phyloP scores from a whole-genome alignment of 1,139 yeast species.

The Candida glucosophila region DNA sequence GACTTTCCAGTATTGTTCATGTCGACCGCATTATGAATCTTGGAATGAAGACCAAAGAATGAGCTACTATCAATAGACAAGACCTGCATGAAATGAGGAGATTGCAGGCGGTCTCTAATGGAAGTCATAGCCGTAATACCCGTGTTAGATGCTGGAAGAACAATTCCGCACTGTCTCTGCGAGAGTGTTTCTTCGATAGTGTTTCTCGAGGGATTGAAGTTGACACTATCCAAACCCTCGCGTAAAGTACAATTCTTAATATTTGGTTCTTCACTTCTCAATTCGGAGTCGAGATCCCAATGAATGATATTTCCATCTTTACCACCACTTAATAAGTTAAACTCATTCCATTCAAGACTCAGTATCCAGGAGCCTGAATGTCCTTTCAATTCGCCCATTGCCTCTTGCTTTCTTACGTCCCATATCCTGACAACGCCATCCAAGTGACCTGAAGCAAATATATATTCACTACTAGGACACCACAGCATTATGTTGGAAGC shows the following conservation, averaged over 20 bases:
- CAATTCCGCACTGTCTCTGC: slow-evolving; percentile 54
- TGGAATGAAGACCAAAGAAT: slow-evolving; percentile 47
- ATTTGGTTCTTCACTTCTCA: slow-evolving; percentile 8
- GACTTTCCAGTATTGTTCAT: too few species aligned
- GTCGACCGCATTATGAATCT: slow-evolving; percentile 27
- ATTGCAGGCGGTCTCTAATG: slow-evolving; percentile 21
- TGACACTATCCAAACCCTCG: slow-evolving; percentile 38
- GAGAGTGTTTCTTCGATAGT: slow-evolving; percentile 20
- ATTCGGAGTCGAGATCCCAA: slow-evolving; percentile 51
- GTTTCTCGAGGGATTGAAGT: slow-evolving; percentile 25
- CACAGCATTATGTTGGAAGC: slow-evolving; percentile 44
- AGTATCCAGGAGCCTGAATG: slow-evolving; percentile 45
- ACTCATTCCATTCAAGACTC: slow-evolving; percentile 54
- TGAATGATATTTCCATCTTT: slow-evolving; percentile 65
- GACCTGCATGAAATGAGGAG: too few species aligned
- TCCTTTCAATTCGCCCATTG: slow-evolving; percentile 46
- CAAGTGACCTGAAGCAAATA: slow-evolving; percentile 59
- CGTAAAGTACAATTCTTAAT: slow-evolving; percentile 40
- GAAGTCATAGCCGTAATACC: slow-evolving; percentile 37
- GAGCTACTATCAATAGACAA: slow-evolving; percentile 48
- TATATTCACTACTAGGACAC: slow-evolving; percentile 52
- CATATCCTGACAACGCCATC: slow-evolving; percentile 58
- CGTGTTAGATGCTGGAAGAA: slow-evolving; percentile 49
- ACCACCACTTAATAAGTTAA: slow-evolving; percentile 58
- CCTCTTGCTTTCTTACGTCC: slow-evolving; percentile 62